Base-by-base conservation (phyloP, 495 filamentous ascomycete species). In the Parathielavia appendiculata region DNA sequence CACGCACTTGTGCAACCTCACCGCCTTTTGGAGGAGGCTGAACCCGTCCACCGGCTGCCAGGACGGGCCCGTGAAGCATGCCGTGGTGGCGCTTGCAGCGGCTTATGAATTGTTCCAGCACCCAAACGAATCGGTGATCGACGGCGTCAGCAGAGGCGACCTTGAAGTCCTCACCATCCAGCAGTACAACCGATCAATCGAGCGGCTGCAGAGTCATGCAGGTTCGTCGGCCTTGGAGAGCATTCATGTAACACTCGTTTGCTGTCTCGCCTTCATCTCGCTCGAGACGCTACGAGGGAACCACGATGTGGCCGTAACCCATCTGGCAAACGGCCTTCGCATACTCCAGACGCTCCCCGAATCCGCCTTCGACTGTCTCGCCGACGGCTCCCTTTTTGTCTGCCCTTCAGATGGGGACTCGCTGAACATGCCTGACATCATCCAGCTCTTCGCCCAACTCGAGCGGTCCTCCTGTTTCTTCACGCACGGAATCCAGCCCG, bases 401-500 rank as follows among this genome's bases (percentile, higher is more conserved):
- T 58, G 60, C 50, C 60, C 55, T 2, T 39, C 60, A 14, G 14
- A 7, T 1, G 7, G 38, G 12, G 48, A 52, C 10, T 26, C 52
- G 5, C 60, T 69, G 47, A 61, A 69, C 51, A 72, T 71, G 66
- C 48, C 62, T 3, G 68, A 68, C 32, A 66, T 73, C 49, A 63
- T 73, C 62, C 66, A 61, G 16, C 62, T 75, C 46, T 75, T 75
- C 51, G 58, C 64, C 20, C 61, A 58, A 4, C 63, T 73, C n/a
- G 69, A 72, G 56, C 54, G 61, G 4, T 64, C 61, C 23, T 56
- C 62, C 3, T 60, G 64, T 51, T 87, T 56, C 79, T 82, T 43
- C 77, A 76, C 72, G 83, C 87, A 40, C 80, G 74, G 76, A 71
- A 63, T 86, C 77, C 82, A 80, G 79, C 61, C 75, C 68, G 67